These are phyloP conservation scores for Avena atlantica DNA, from an alignment of 176 grass and related monocot genomes.

Conservation along the genomic window DNA sequence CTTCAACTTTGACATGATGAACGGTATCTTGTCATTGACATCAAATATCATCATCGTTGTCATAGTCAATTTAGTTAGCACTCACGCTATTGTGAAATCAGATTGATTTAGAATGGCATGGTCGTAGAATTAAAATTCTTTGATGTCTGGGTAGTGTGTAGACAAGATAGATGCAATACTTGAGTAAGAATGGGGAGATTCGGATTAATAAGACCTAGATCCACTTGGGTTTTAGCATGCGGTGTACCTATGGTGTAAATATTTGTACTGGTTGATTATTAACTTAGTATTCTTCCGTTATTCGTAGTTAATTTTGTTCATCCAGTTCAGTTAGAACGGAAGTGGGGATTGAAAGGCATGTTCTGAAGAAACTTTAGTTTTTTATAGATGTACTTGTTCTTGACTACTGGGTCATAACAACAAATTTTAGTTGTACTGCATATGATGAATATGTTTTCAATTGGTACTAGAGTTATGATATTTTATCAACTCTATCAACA, in stretches of 20 bases:
- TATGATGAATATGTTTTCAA: too few species aligned
- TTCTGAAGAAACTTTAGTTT: too few species aligned
- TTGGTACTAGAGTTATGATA: too few species aligned
- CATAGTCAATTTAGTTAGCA: constrained; percentile 72
- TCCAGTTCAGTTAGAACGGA: too few species aligned
- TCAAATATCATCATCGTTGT: constrained; percentile 80
- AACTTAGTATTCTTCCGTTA: too few species aligned
- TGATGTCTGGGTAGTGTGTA: constrained; percentile 25
- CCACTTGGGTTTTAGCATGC: constrained; percentile 36
- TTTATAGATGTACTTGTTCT: too few species aligned
- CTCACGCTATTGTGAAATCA: constrained; percentile 42
- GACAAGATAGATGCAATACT: constrained; percentile 27
- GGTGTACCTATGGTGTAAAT: constrained; percentile 47
- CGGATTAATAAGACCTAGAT: constrained; percentile 7
- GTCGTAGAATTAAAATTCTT: constrained; percentile 38
- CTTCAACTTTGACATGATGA: constrained; percentile 96
- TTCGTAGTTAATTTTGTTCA: too few species aligned
- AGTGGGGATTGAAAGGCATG: too few species aligned
- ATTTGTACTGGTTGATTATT: too few species aligned
- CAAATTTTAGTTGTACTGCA: too few species aligned
- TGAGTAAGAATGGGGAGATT: constrained; percentile 19
- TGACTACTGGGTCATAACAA: too few species aligned
- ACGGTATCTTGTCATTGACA: constrained; percentile 86
- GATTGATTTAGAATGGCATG: not conserved
- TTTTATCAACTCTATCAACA: too few species aligned